Percentiles rank a stretch among this genome's conserved stretches.
Conservation (phyloP, 23 red algal species). For the Gracilaria vermiculophylla region DNA sequence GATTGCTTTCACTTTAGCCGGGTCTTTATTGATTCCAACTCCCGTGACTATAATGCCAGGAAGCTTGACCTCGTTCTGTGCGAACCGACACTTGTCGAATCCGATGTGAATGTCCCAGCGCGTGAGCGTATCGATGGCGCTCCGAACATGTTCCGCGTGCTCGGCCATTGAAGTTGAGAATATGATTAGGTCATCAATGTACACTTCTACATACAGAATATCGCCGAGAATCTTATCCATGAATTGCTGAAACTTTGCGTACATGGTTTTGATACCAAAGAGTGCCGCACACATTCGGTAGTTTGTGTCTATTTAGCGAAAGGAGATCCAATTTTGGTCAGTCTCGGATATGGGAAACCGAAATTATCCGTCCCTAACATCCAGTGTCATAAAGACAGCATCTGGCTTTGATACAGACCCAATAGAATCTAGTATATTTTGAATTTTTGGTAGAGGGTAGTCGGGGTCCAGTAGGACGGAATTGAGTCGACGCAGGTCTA, state of each 20-base stretch:
- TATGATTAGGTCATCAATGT: constrained; percentile 25
- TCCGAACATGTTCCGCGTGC: not conserved
- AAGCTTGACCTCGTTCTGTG: not conserved
- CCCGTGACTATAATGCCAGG: not conserved
- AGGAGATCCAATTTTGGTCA: not conserved
- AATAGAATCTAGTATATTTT: not conserved
- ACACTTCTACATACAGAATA: not conserved
- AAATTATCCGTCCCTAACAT: constrained; percentile 13
- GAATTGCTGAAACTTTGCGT: not conserved
- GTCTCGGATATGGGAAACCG: constrained; percentile 1
- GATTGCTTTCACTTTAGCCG: not conserved
- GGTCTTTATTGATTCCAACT: not conserved
- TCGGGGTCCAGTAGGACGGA: not conserved
- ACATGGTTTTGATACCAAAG: constrained; percentile 38
- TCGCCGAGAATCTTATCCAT: constrained; percentile 11
- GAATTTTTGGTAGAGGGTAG: not conserved
- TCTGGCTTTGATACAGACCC: not conserved
- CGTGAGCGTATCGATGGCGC: not conserved
- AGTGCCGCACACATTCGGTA: not conserved
- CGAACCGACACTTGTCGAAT: not conserved
- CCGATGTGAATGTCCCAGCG: not conserved
- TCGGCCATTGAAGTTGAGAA: not conserved
- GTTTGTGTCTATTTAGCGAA: not conserved
- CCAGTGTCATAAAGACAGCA: not conserved
- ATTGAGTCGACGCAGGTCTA: constrained; percentile 9